A percentile compares a stretch with the other conserved stretches of the same genome.
phyloP scores from a whole-genome alignment of 2,329 filamentous ascomycete genomes.

The Aspergillus japonicus region DNA sequence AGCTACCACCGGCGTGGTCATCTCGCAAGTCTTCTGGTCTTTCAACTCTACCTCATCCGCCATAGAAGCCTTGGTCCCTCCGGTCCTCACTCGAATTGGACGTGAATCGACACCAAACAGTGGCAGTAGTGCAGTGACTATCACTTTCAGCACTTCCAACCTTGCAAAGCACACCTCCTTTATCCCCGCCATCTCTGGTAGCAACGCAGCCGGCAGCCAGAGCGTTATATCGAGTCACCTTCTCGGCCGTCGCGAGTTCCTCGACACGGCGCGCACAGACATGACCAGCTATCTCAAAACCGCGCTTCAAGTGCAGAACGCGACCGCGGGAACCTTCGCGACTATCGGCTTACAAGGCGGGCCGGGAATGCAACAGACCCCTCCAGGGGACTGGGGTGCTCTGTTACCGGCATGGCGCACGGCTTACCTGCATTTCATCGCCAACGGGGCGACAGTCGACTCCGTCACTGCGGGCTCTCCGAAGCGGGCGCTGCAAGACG shows the following conservation, averaged over 20 bases:
- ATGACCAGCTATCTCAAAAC: slow-evolving; percentile 12
- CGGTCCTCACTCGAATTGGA: background rate
- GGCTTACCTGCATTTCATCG: slow-evolving; percentile 33
- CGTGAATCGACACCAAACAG: background rate
- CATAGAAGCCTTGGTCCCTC: slow-evolving; percentile 2
- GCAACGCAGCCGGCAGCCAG: slow-evolving; percentile 29
- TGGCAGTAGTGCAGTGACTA: background rate
- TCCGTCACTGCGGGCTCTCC: background rate
- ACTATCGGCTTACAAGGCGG: slow-evolving; percentile 7
- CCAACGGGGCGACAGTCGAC: slow-evolving; percentile 22
- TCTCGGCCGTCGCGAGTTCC: slow-evolving; percentile 33
- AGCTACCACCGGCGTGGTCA: background rate
- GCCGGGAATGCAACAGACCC: background rate
- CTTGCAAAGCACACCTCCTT: slow-evolving; percentile 25
- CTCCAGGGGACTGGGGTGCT: background rate
- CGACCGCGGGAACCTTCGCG: slow-evolving; percentile 18
- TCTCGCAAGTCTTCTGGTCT: slow-evolving; percentile 2
- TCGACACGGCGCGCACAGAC: slow-evolving; percentile 14
- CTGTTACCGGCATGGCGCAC: slow-evolving; percentile 31
- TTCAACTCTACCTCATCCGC: slow-evolving; percentile 1
- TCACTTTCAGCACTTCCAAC: slow-evolving; percentile 4
- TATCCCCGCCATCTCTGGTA: slow-evolving; percentile 25
- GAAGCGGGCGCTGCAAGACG: background rate
- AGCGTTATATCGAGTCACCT: slow-evolving; percentile 36
- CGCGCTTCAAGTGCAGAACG: slow-evolving; percentile 18